Conservation (phyloP, 2,329 filamentous ascomycete species). For the Proliferodiscus dingleyae region DNA sequence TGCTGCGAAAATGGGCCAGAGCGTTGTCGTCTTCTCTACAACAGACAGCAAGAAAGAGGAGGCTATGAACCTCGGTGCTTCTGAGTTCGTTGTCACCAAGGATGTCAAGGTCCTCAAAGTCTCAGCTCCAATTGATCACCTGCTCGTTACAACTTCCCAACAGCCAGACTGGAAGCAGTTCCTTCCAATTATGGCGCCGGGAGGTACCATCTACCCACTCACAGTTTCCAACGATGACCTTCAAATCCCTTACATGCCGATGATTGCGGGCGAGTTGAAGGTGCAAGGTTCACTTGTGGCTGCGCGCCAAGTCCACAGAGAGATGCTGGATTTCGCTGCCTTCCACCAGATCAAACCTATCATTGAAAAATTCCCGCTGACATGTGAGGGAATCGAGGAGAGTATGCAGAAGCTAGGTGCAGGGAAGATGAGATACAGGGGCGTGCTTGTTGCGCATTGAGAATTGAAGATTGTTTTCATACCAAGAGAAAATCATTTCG, state of each 20-base stretch:
- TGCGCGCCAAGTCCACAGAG: constrained; percentile 44
- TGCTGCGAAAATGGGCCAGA: constrained; percentile 56
- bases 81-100: constrained; percentile 46
- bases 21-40: constrained; percentile 54
- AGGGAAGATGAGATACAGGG: constrained; percentile 50
- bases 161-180: constrained; percentile 58
- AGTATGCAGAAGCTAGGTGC: constrained; percentile 51
- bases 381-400: constrained; percentile 45
- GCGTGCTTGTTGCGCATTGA: constrained; percentile 33
- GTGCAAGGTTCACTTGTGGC: constrained; percentile 29
- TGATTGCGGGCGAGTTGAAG: constrained; percentile 24
- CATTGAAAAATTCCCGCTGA: constrained; percentile 52
- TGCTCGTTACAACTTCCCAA: constrained; percentile 28
- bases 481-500: too few relatives aligned
- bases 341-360: constrained; percentile 56
- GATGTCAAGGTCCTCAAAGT: constrained; percentile 25
- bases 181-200: constrained; percentile 52
- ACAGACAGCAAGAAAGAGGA: constrained; percentile 60
- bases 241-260: constrained; percentile 27
- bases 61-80: constrained; percentile 53
- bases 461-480: too few relatives aligned
- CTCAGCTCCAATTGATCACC: constrained; percentile 25
- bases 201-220: constrained; percentile 60
- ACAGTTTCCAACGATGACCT: constrained; percentile 51
- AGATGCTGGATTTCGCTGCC: constrained; percentile 55